Evolutionary conservation across 139 green algal species (phyloP).

Genomic region (Ettlia oleoabundans): DNA sequence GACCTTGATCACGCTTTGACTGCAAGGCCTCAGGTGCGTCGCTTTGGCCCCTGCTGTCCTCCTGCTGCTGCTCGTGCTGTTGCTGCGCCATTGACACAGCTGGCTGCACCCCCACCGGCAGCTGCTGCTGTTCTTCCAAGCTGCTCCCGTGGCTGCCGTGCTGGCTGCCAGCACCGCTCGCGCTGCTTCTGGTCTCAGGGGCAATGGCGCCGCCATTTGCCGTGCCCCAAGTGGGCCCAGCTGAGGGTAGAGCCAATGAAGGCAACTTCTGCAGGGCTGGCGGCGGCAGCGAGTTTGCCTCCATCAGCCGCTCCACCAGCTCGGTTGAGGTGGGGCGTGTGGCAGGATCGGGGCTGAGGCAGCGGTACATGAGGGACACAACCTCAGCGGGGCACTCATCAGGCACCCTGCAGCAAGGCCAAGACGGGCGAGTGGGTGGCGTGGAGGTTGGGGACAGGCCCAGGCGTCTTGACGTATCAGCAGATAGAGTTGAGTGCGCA

Average conservation of each 20-base stretch:
- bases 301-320: slow-evolving; percentile 27
- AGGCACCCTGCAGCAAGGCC: slow-evolving; percentile 37
- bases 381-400: slow-evolving; percentile 46
- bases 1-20: no score
- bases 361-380: slow-evolving; percentile 30
- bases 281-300: neutral
- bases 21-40: neutral
- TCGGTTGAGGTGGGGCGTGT: slow-evolving; percentile 39
- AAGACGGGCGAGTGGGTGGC: neutral
- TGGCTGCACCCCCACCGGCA: neutral
- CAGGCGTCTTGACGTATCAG: no score
- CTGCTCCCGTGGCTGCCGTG: neutral
- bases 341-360: slow-evolving; percentile 40
- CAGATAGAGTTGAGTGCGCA: neutral
- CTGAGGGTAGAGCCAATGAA: neutral
- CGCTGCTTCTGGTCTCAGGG: neutral
- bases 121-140: neutral
- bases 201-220: no score
- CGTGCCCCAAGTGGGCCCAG: no score
- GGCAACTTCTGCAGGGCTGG: neutral
- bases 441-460: neutral
- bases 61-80: neutral
- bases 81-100: neutral
- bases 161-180: neutral
- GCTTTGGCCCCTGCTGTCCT: neutral